phyloP scores from a whole-genome alignment of 208 protist species.

The Tritrichomonas musculus region DNA sequence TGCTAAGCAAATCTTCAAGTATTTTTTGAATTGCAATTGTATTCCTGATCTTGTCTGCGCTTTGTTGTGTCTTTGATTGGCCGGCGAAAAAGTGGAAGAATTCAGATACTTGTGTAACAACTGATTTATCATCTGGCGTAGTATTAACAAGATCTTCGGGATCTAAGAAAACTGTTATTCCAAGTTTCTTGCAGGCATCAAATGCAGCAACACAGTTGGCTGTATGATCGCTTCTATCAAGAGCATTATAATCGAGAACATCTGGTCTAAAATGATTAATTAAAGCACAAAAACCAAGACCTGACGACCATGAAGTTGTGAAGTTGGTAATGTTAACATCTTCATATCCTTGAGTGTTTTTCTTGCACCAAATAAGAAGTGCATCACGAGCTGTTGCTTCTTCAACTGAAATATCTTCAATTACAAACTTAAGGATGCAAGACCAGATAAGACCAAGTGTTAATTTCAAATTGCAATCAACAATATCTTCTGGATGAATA shows the following conservation, averaged over 20 bases:
- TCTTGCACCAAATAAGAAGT: slow-evolving; percentile 30
- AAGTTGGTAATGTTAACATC: slow-evolving; percentile 24
- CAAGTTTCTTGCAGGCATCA: background rate
- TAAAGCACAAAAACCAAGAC: slow-evolving; percentile 31
- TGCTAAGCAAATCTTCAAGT: background rate
- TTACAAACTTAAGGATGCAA: slow-evolving; percentile 31
- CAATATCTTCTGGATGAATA: slow-evolving; percentile 15
- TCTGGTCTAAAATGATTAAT: slow-evolving; percentile 31
- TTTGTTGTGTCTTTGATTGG: background rate
- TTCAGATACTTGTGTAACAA: slow-evolving; percentile 34
- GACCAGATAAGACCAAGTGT: slow-evolving; percentile 26
- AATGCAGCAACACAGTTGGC: background rate
- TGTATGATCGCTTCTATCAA: background rate
- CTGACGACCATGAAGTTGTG: slow-evolving; percentile 19
- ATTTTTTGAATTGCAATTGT: background rate
- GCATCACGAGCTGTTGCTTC: slow-evolving; percentile 34
- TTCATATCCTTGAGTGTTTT: slow-evolving; percentile 31
- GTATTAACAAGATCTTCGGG: slow-evolving; percentile 28
- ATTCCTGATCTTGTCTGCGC: background rate
- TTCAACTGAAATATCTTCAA: slow-evolving; percentile 37
- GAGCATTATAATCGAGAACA: slow-evolving; percentile 10
- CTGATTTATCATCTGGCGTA: slow-evolving; percentile 27
- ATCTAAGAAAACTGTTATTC: slow-evolving; percentile 9
- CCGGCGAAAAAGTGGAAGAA: slow-evolving; percentile 37
- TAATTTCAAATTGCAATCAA: background rate